Evolutionary conservation across 2,329 filamentous ascomycete genomes (phyloP).

Genomic region (Aspergillus intermedius): DNA sequence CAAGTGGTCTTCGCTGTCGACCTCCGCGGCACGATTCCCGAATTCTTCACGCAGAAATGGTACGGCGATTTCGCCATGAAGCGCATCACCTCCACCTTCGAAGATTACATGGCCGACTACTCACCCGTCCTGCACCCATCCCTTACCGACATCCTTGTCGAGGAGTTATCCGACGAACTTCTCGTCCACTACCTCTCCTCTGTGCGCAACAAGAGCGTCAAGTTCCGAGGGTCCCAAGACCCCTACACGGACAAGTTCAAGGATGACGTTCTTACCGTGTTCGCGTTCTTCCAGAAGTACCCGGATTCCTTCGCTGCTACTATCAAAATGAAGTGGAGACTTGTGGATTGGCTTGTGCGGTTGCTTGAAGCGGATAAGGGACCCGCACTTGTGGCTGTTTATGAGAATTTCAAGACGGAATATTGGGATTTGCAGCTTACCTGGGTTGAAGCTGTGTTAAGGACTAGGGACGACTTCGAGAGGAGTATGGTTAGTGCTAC

Average conservation of each 20-base stretch:
- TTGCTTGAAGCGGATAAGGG: conserved; percentile 71
- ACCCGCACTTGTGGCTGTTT: conserved; percentile 65
- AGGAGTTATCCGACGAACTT: conserved; percentile 87
- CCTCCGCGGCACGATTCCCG: conserved; percentile 72
- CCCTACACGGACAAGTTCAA: conserved; percentile 90
- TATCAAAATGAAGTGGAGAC: conserved; percentile 89
- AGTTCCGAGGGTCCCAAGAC: conserved; percentile 71
- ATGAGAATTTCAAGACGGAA: conserved; percentile 71
- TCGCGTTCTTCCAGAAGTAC: conserved; percentile 75
- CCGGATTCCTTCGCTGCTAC: conserved; percentile 62
- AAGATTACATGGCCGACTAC: conserved; percentile 91
- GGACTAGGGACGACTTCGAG: conserved; percentile 88
- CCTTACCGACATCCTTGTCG: conserved; percentile 82
- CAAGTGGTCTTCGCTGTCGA: conserved; percentile 84
- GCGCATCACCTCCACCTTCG: conserved; percentile 88
- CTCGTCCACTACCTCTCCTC: conserved; percentile 76
- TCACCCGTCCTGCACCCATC: conserved; percentile 75
- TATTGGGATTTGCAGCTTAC: conserved; percentile 94
- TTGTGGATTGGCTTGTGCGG: conserved; percentile 74
- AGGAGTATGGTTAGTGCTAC: conserved; percentile 79
- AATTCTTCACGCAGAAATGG: conserved; percentile 89
- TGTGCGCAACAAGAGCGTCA: conserved; percentile 83
- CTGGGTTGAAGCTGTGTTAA: conserved; percentile 90
- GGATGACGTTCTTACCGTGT: conserved; percentile 83
- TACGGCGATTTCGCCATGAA: conserved; percentile 82